Percentiles rank a stretch among this genome's conserved stretches.
Evolutionary conservation across 108 stramenopile genomes (phyloP).

Genomic region (Nitzschia sp.): DNA sequence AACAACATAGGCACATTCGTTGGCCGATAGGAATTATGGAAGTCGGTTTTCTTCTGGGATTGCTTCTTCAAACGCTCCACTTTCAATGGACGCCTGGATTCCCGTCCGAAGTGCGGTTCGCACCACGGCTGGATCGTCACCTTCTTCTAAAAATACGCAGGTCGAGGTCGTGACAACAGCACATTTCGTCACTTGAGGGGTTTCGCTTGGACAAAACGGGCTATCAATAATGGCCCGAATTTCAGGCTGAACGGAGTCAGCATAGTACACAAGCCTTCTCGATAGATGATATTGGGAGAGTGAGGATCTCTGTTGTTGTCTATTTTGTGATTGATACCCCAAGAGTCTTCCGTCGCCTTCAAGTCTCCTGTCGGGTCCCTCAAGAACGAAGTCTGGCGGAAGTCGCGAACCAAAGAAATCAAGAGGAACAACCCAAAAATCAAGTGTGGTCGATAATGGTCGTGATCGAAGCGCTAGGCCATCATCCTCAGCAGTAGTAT

Average conservation of each 20-base stretch:
- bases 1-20: not conserved
- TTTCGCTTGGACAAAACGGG: conserved; percentile 19
- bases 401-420: not conserved
- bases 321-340: not conserved
- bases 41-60: conserved; percentile 36
- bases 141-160: conserved; percentile 56
- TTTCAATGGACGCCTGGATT: conserved; percentile 39
- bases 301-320: not conserved
- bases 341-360: not conserved
- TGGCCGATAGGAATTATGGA: not conserved
- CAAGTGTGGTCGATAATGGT: too few species aligned
- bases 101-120: conserved; percentile 28
- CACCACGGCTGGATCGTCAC: conserved; percentile 41
- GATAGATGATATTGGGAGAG: not conserved
- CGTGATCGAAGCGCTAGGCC: too few species aligned
- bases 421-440: not conserved
- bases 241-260: conserved; percentile 37
- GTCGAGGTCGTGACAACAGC: conserved; percentile 32
- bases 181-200: conserved; percentile 1
- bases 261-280: conserved; percentile 49
- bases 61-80: conserved; percentile 47
- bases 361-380: too few species aligned
- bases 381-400: too few species aligned
- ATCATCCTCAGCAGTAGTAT: too few species aligned
- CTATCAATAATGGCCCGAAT: conserved; percentile 46